Base-by-base conservation (phyloP, 2,329 filamentous ascomycete genomes). In the Verticillium nubilum region DNA sequence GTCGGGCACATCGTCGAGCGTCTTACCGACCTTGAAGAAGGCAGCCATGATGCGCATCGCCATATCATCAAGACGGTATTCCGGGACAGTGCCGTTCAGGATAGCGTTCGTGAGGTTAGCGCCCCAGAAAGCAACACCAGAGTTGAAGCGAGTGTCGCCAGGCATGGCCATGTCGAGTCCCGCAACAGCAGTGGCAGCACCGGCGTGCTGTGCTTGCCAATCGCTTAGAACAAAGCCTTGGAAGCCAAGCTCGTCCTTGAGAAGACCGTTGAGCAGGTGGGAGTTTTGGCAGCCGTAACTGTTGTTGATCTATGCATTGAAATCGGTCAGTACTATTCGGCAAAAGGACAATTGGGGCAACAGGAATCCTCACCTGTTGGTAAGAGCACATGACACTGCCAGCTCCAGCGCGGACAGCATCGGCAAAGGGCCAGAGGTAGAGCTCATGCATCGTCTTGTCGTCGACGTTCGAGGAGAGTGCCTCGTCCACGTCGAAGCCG, bases 21-120 rank as follows among this genome's bases (percentile, higher is more conserved):
- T 80, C 63, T 80, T 78, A 57, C 85, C 85, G 37, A 87, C 84
- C 73, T 89, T 88, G 77, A 87, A 89, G 70, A 83, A 86, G 47
- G 86, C 79, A 5, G 87, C 81, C 85, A 89, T 88, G 69, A 90
- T 96, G 67, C 95, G 87, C 73, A 92, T 89, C 5, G 86, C 91
- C 88, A 97, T 96, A 70, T 98, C 95, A 66, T 97, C 93, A 10
- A 98, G 72, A 56, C 94, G 86, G 83, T 90, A 96, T 66, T 90
- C 86, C 1, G 94, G 91, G 31, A 98, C 78, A 1, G 92, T 97
- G 35, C 93, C 93, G 69, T 98, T 97, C 66, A 96, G 74, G 5
- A 97, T 87, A 1, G 91, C 91, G 54, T 96, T 78, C 2, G 94
- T 97, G 66, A 98, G 74, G 74, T 98, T 98, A 28, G 87, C 78